These are phyloP conservation scores for Pulveroboletus sp. DNA, from an alignment of 768 basidiomycete species.

Conservation along the genomic window DNA sequence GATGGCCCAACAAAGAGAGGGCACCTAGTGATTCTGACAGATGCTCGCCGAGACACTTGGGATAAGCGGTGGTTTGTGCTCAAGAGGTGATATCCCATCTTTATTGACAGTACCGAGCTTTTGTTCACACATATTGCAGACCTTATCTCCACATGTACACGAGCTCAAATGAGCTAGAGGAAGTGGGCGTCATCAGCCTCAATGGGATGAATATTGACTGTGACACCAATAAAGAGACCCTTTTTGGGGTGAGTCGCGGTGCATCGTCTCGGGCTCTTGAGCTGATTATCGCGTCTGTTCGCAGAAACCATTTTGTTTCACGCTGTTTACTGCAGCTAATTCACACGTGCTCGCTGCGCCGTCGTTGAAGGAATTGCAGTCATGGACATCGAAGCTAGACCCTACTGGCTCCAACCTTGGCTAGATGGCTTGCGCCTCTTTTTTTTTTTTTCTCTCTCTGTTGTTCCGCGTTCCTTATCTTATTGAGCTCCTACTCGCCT, in stretches of 20 bases:
- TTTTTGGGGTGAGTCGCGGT: slow-evolving; percentile 65
- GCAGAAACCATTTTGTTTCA: slow-evolving; percentile 83
- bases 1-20: slow-evolving; percentile 85
- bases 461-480: slow-evolving; percentile 3
- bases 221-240: slow-evolving; percentile 80
- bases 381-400: slow-evolving; percentile 83
- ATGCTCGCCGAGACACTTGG: slow-evolving; percentile 82
- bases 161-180: slow-evolving; percentile 81
- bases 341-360: slow-evolving; percentile 86
- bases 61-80: slow-evolving; percentile 83
- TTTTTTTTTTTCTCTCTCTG: neutral
- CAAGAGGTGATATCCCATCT: slow-evolving; percentile 50
- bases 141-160: slow-evolving; percentile 88
- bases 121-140: slow-evolving; percentile 37
- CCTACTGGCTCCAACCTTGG: slow-evolving; percentile 62
- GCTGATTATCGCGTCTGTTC: slow-evolving; percentile 3
- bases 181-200: slow-evolving; percentile 78
- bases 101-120: neutral
- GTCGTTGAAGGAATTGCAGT: slow-evolving; percentile 73
- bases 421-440: slow-evolving; percentile 20
- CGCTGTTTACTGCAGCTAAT: slow-evolving; percentile 87
- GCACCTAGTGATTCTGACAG: slow-evolving; percentile 68
- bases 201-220: slow-evolving; percentile 80
- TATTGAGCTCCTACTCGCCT: slow-evolving; percentile 19
- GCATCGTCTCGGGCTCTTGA: neutral